Conservation (phyloP, 306 rosid species). For the Quercus berberidifolia region DNA sequence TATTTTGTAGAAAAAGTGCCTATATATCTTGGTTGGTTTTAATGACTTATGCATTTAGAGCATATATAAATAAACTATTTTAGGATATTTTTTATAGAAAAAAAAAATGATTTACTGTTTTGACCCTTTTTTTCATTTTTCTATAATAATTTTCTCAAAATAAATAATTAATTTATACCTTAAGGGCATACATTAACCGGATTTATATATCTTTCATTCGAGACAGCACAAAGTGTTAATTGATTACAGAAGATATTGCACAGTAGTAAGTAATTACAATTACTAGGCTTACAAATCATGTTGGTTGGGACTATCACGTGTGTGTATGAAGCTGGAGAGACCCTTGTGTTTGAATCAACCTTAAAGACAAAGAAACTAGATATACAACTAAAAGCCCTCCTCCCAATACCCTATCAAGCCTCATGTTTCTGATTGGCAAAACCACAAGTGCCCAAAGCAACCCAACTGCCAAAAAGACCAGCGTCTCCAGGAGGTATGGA, state of each 20-base stretch:
- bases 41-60: no score
- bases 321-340: constrained; percentile 23
- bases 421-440: constrained; percentile 37
- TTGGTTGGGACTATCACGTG: no score
- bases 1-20: neutral
- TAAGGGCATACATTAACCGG: no score
- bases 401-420: constrained; percentile 40
- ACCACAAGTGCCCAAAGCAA: constrained; percentile 47
- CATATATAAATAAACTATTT: no score
- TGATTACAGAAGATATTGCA: neutral
- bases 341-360: constrained; percentile 45
- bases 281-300: neutral
- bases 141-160: no score
- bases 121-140: no score
- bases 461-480: constrained; percentile 37
- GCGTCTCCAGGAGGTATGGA: constrained; percentile 49
- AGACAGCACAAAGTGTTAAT: neutral
- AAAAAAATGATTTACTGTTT: no score
- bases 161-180: no score
- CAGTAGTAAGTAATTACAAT: neutral
- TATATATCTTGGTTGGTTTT: no score
- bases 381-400: constrained; percentile 48
- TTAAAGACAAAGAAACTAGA: constrained; percentile 33
- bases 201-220: neutral
- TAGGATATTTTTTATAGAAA: no score